A percentile compares a stretch with the other conserved stretches of the same genome.
Conservation (phyloP, 345 rosid genomes). For the Bruguiera parviflora region DNA sequence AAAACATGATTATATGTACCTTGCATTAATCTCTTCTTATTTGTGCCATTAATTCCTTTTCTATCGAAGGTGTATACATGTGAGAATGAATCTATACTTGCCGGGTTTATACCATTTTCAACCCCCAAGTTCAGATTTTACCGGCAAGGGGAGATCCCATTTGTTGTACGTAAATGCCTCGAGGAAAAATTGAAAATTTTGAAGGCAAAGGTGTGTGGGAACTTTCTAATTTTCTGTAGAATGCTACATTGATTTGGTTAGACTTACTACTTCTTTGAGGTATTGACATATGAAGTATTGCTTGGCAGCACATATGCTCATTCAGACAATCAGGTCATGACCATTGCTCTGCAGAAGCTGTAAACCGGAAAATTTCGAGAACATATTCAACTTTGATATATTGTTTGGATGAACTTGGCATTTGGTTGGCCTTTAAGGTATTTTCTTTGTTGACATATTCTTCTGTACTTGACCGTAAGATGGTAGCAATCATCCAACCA, state of each 20-base stretch:
- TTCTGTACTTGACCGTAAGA: not conserved
- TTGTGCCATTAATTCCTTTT: conserved; percentile 1
- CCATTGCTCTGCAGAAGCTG: conserved; percentile 28
- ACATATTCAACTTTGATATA: conserved; percentile 39
- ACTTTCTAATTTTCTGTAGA: not conserved
- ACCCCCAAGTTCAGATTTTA: conserved; percentile 55
- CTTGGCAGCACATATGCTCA: conserved; percentile 48
- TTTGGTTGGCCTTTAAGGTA: conserved; percentile 81
- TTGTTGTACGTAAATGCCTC: conserved; percentile 18
- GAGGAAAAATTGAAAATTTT: conserved; percentile 28
- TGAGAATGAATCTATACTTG: conserved; percentile 50
- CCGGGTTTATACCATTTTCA: conserved; percentile 58
- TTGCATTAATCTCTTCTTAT: too few species aligned
- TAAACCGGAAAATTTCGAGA: conserved; percentile 39
- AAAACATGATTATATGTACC: too few species aligned
- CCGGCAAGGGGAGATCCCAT: conserved; percentile 32
- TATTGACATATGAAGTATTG: conserved; percentile 13
- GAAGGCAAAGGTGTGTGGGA: conserved; percentile 42
- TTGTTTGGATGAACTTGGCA: conserved; percentile 76
- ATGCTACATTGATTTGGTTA: not conserved
- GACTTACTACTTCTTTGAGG: not conserved
- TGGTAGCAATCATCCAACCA: not conserved
- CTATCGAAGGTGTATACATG: conserved; percentile 69
- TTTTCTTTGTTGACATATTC: not conserved
- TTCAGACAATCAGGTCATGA: conserved; percentile 40